These are phyloP conservation scores for Eucalyptus albens DNA, from an alignment of 345 rosid genomes.

Conservation along the genomic window DNA sequence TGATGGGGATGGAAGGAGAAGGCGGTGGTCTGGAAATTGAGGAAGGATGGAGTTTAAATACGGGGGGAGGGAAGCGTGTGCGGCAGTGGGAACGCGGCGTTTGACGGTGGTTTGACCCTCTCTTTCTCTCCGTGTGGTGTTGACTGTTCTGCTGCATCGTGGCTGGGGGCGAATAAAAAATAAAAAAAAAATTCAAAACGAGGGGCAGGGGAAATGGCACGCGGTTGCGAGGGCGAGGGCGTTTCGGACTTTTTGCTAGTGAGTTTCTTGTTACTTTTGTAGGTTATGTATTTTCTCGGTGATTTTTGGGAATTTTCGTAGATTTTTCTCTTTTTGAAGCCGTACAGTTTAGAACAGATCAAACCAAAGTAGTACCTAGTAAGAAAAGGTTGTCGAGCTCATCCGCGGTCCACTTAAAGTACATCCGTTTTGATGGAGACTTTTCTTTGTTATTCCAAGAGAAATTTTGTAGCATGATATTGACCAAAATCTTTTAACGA, in stretches of 20 bases:
- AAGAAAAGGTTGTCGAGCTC: background rate
- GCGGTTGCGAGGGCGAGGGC: background rate
- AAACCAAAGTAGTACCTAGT: background rate
- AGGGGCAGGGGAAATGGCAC: background rate
- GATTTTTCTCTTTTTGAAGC: background rate
- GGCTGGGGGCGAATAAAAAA: background rate
- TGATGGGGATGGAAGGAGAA: background rate
- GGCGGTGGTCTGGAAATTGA: background rate
- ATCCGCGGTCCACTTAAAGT: background rate
- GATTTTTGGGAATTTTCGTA: background rate
- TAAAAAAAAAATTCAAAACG: background rate
- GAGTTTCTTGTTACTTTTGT: background rate
- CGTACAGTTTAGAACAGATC: background rate
- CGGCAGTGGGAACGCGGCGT: slow-evolving; percentile 6
- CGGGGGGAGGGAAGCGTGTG: slow-evolving; percentile 5
- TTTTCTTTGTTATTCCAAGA: background rate
- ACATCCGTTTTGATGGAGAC: background rate
- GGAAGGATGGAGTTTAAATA: background rate
- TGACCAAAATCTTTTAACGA: background rate
- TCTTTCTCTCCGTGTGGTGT: background rate
- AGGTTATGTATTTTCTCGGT: background rate
- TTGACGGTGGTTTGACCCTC: slow-evolving; percentile 7
- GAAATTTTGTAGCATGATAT: no score
- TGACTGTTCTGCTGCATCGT: background rate
- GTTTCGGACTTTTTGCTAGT: background rate